Percentiles rank a stretch among this genome's conserved stretches.
These are phyloP conservation scores for Microstegium vimineum DNA, from an alignment of 176 grass and related monocot genomes.

Conservation along the genomic window DNA sequence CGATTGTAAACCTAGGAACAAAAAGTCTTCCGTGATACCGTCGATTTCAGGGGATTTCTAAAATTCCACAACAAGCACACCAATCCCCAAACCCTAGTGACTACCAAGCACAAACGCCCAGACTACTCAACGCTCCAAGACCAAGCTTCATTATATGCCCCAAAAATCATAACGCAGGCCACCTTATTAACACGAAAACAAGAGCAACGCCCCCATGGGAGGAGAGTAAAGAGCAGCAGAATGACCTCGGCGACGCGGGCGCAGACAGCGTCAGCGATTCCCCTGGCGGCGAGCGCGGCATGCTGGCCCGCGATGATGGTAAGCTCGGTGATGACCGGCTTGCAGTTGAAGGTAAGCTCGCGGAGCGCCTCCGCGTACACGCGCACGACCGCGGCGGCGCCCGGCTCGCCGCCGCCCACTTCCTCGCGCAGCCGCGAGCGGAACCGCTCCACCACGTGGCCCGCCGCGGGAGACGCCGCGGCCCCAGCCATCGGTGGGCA, in stretches of 20 bases:
- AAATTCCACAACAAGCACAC: background rate
- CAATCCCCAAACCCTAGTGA: constrained; percentile 15
- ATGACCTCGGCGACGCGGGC: constrained; percentile 72
- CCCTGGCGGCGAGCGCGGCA: constrained; percentile 45
- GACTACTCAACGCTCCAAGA: background rate
- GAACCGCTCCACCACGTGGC: constrained; percentile 53
- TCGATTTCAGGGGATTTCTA: background rate
- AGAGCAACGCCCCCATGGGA: background rate
- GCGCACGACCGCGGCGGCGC: constrained; percentile 45
- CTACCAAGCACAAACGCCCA: background rate
- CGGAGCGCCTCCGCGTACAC: constrained; percentile 61
- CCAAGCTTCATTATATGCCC: background rate
- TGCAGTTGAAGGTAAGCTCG: constrained; percentile 97
- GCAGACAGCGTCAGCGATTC: constrained; percentile 76
- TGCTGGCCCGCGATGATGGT: constrained; percentile 84
- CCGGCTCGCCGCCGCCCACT: constrained; percentile 28
- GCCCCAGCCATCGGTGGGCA: constrained; percentile 14
- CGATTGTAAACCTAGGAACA: background rate
- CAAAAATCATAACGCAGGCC: background rate
- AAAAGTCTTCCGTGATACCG: background rate
- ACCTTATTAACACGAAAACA: background rate
- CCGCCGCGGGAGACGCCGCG: constrained; percentile 5
- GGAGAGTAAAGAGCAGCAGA: background rate
- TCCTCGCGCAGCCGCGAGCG: constrained; percentile 59
- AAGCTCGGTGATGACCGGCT: constrained; percentile 95